Conservation (phyloP, 345 rosid genomes). For the Gossypium bickii region DNA sequence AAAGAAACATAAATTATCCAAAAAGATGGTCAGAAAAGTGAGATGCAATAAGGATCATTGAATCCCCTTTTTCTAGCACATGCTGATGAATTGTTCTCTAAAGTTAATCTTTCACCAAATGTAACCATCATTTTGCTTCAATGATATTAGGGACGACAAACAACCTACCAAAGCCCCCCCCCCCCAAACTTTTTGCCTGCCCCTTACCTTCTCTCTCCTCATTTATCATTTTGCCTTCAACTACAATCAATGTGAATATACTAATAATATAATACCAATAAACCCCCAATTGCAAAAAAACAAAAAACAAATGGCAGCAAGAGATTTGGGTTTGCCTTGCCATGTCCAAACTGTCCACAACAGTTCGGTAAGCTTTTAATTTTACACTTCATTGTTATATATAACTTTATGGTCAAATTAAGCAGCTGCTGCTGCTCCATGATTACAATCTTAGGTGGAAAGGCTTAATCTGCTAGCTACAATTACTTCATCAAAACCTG, state of each 20-base stretch:
- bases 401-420: background rate
- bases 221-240: too few relatives aligned
- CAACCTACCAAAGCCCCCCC: background rate
- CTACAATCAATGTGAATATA: too few relatives aligned
- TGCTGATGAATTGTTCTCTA: background rate
- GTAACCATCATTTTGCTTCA: background rate
- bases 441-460: constrained; percentile 1
- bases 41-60: background rate
- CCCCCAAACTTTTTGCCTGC: background rate
- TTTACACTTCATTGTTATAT: background rate
- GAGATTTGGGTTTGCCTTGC: background rate
- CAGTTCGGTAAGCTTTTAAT: too few relatives aligned
- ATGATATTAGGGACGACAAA: too few relatives aligned
- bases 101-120: background rate
- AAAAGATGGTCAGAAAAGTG: background rate
- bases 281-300: background rate
- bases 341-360: background rate
- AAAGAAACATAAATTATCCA: background rate
- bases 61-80: too few relatives aligned
- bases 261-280: background rate
- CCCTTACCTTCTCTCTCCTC: background rate
- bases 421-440: background rate
- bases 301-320: background rate
- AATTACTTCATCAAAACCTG: background rate
- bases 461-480: background rate